These are phyloP conservation scores for Blastobotrys chiropterorum DNA, from an alignment of 805 yeast genomes.

Conservation along the genomic window DNA sequence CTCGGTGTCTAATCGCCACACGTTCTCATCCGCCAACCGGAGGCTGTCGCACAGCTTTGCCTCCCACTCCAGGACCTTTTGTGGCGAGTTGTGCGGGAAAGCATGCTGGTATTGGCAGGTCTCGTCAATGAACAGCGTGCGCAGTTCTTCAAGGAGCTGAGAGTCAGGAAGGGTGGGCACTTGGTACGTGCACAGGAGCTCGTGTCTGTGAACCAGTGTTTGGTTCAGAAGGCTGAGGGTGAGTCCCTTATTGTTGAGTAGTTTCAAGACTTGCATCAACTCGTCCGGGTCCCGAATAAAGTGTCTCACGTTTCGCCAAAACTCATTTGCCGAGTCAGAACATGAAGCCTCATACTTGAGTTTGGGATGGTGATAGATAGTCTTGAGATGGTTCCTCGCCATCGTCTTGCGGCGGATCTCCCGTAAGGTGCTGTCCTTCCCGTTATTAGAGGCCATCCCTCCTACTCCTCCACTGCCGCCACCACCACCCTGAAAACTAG, in stretches of 20 bases:
- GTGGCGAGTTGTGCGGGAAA: not conserved
- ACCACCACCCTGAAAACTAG: not conserved
- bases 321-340: not conserved
- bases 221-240: not conserved
- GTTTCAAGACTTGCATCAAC: not conserved
- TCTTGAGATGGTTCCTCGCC: not conserved
- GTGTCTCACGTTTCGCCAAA: not conserved
- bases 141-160: not conserved
- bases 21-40: not conserved
- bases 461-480: too few relatives aligned
- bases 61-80: not conserved
- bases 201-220: not conserved
- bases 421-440: not conserved
- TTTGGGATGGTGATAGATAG: not conserved
- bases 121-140: not conserved
- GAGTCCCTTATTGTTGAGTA: not conserved
- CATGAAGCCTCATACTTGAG: not conserved
- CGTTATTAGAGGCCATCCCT: not conserved
- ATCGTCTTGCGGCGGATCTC: not conserved
- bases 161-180: not conserved
- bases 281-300: not conserved
- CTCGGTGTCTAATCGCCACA: slow-evolving; percentile 2
- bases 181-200: not conserved
- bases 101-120: not conserved
- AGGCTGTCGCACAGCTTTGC: not conserved